Base-by-base conservation (phyloP, 768 basidiomycete species). In the Dioszegia aurantiaca region DNA sequence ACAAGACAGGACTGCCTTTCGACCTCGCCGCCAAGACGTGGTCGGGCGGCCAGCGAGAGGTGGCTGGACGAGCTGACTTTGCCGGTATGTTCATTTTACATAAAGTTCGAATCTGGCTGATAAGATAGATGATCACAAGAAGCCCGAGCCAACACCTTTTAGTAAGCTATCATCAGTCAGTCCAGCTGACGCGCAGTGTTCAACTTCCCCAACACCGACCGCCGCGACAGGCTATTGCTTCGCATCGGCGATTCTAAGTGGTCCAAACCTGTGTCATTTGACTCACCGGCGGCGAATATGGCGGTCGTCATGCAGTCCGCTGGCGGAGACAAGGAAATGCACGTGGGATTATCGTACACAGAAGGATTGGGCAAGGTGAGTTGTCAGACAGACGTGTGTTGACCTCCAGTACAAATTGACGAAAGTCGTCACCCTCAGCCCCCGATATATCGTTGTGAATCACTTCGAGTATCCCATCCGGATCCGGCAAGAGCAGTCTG, bases 1-100 rank as follows among this genome's bases (percentile, higher is more conserved):
- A 99, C 79, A 97, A 95, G 80, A 92, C 92, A 0, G 87, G 86
- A 6, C 77, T 92, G 33, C 86, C 91, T 1, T 94, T 94, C 69
- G 80, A 79, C 11, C 80, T 92, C 28, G 85, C 82, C 60, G 86
- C 86, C 3, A 80, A 80, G 63, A 69, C 75, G 0, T 79, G 78
- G 75, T 72, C 79, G n/a, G 84, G 85, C 12, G 79, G 83, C 14
- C 81, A 85, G 1, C 84, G 86, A 70, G 88, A 90, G 57, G 85
- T 88, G 28, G 92, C 92, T n/a, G 94, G 94, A 26, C 87, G 89
- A 53, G 72, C 74, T 27, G 61, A 83, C 77, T 58, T 82, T 80
- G 62, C 78, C 70, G 86, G 89, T 89, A 68, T 41, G 78, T 69
- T 33, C n/a, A n/a, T 33, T 33, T 14, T 14, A 33, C 14, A 6